A percentile compares a stretch with the other conserved stretches of the same genome.
phyloP scores from a whole-genome alignment of 169 alveolate species.

The Eimeria nieschulzi region DNA sequence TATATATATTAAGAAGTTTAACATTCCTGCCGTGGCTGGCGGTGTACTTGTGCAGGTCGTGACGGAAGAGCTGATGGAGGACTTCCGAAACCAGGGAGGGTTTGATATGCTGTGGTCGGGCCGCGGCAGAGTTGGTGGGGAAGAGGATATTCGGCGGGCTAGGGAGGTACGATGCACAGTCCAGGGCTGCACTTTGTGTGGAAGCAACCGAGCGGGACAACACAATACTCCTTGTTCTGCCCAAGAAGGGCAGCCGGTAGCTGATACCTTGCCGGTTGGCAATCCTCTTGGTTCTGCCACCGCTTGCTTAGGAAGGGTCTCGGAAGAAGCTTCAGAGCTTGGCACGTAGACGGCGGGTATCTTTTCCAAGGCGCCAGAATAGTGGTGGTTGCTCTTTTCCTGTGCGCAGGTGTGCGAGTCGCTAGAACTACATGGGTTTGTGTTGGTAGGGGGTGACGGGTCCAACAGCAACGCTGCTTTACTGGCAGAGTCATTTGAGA shows the following conservation, averaged over 20 bases:
- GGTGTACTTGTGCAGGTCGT: constrained; percentile 75
- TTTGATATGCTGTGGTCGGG: constrained; percentile 99
- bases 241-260: too few species aligned
- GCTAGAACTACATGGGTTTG: constrained; percentile 96
- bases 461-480: constrained; percentile 98
- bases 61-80: constrained; percentile 92
- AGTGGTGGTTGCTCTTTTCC: not conserved
- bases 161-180: constrained; percentile 81
- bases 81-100: constrained; percentile 97
- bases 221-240: too few species aligned
- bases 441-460: constrained; percentile 99
- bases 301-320: too few species aligned
- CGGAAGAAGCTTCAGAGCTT: too few species aligned
- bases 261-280: too few species aligned
- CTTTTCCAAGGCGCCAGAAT: too few species aligned
- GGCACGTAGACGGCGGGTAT: too few species aligned
- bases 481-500: constrained; percentile 95
- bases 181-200: too few species aligned
- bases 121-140: constrained; percentile 95
- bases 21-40: not conserved
- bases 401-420: constrained; percentile 82
- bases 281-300: too few species aligned
- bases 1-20: constrained; percentile 90
- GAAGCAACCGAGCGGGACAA: too few species aligned
- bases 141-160: constrained; percentile 91